These are phyloP conservation scores for Triticum monococcum DNA, from an alignment of 176 grass and related monocot species.

Conservation along the genomic window DNA sequence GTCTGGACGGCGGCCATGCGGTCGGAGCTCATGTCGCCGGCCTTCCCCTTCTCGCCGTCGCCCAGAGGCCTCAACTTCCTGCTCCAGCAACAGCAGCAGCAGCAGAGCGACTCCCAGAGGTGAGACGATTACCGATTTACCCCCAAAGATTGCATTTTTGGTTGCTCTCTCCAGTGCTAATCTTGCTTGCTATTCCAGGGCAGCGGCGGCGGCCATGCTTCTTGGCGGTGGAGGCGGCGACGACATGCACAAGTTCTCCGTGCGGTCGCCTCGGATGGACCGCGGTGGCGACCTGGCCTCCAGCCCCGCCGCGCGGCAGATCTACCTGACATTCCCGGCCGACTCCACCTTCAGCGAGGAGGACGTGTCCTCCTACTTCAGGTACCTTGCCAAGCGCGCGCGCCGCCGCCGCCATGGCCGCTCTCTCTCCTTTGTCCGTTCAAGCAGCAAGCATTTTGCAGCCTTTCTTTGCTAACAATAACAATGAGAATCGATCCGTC, in stretches of 20 bases:
- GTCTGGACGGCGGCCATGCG: conserved; percentile 29
- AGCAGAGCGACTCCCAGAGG: conserved; percentile 66
- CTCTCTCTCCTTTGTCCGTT: not conserved
- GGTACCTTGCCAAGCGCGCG: conserved; percentile 33
- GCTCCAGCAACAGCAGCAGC: conserved; percentile 38
- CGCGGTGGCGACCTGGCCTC: conserved; percentile 46
- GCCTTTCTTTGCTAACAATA: not conserved
- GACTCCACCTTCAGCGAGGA: conserved; percentile 87
- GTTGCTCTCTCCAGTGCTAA: not conserved
- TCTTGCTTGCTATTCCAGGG: conserved; percentile 20
- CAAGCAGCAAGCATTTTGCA: not conserved
- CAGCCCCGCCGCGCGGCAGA: conserved; percentile 63
- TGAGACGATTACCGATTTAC: not conserved
- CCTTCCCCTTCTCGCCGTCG: conserved; percentile 61
- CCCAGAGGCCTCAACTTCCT: conserved; percentile 45
- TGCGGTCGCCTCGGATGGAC: conserved; percentile 53
- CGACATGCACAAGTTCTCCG: conserved; percentile 52
- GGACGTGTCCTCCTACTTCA: conserved; percentile 87
- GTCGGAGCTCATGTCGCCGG: conserved; percentile 57
- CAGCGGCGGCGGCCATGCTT: conserved; percentile 51
- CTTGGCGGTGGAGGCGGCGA: conserved; percentile 32
- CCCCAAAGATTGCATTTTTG: not conserved
- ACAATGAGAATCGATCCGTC: not conserved
- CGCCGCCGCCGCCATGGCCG: conserved; percentile 18
- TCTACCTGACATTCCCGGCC: conserved; percentile 86